These are phyloP conservation scores for Thalia dealbata DNA, from an alignment of 176 grass and related monocot genomes.

Conservation along the genomic window DNA sequence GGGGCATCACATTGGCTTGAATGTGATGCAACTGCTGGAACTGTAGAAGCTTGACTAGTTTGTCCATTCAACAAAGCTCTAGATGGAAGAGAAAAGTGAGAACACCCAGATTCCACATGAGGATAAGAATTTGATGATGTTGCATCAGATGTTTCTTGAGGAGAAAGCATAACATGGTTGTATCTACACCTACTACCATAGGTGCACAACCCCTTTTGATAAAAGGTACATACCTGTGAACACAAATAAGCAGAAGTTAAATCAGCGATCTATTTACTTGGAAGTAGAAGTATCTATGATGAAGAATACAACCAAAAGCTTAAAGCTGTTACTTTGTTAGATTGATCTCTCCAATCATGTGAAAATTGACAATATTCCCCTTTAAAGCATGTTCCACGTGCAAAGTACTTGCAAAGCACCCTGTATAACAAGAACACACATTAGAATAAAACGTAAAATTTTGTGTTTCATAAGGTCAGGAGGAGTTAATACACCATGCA, in stretches of 20 bases:
- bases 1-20: neutral
- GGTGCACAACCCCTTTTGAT: constrained; percentile 66
- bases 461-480: neutral
- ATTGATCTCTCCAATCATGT: constrained; percentile 10
- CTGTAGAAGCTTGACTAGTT: neutral
- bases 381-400: constrained; percentile 11
- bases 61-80: constrained; percentile 23
- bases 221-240: constrained; percentile 68
- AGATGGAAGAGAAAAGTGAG: constrained; percentile 24
- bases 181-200: constrained; percentile 71
- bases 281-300: neutral
- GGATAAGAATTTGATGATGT: constrained; percentile 20
- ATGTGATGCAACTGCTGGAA: constrained; percentile 6
- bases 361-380: constrained; percentile 14
- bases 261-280: neutral
- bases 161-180: constrained; percentile 41
- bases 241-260: neutral
- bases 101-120: constrained; percentile 29
- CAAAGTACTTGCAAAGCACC: constrained; percentile 21
- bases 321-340: constrained; percentile 6
- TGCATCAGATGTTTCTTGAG: constrained; percentile 17
- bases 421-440: neutral
- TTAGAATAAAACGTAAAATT: neutral
- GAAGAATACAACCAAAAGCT: neutral
- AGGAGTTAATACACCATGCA: neutral